A percentile compares a stretch with the other conserved stretches of the same genome.
Evolutionary conservation across 2,329 filamentous ascomycete species (phyloP).

Genomic region (Lecanicillium sp.): DNA sequence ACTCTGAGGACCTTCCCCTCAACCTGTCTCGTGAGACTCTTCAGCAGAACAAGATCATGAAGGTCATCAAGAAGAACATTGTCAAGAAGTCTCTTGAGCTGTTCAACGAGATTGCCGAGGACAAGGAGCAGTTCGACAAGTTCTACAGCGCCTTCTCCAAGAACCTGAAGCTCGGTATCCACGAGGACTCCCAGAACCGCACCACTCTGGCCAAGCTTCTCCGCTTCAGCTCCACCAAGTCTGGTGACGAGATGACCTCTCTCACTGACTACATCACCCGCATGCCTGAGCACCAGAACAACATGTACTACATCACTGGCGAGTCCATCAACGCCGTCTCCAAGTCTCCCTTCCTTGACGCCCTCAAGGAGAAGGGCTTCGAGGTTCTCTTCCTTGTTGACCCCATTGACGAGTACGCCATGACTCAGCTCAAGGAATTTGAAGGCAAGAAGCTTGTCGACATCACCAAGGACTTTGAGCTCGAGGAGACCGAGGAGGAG

Average conservation of each 20-base stretch:
- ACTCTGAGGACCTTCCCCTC: constrained; percentile 98
- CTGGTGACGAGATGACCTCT: constrained; percentile 89
- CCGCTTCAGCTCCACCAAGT: constrained; percentile 98
- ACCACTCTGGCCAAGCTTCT: constrained; percentile 89
- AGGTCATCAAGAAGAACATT: constrained; percentile 99
- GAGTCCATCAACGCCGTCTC: constrained; percentile 97
- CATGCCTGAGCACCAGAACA: constrained; percentile 99
- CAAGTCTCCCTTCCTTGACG: constrained; percentile 98
- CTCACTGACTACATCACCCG: constrained; percentile 96
- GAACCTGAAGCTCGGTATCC: constrained; percentile 99
- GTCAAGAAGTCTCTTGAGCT: constrained; percentile 99
- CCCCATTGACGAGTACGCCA: constrained; percentile 98
- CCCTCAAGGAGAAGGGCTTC: constrained; percentile 98
- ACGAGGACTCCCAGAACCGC: constrained; percentile 99
- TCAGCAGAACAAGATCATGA: constrained; percentile 99
- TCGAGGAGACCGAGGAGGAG: constrained; percentile 99
- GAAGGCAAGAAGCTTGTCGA: constrained; percentile 99
- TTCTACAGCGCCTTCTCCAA: constrained; percentile 99
- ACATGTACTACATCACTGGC: constrained; percentile 99
- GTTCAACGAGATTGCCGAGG: constrained; percentile 97
- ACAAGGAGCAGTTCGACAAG: constrained; percentile 99
- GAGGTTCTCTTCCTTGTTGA: constrained; percentile 99
- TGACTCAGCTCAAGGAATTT: constrained; percentile 99
- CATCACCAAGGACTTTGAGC: constrained; percentile 99
- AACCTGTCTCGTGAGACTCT: constrained; percentile 99